Evolutionary conservation across 23 red algal genomes (phyloP).

Genomic region (Cyanidium caldarium): DNA sequence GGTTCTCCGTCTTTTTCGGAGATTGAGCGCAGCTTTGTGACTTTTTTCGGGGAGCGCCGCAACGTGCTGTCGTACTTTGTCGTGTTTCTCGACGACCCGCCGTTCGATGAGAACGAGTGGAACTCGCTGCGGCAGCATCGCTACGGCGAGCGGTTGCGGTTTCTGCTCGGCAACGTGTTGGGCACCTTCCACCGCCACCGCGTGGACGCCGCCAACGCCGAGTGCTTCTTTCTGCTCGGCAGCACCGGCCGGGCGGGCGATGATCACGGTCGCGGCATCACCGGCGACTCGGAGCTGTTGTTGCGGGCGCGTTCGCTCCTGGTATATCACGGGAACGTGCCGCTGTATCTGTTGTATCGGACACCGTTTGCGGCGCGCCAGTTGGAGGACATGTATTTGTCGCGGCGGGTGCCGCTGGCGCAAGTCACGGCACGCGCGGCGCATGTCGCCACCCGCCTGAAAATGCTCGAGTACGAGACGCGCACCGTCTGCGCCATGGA

Average conservation of each 20-base stretch:
- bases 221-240: background rate
- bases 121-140: background rate
- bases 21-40: background rate
- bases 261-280: background rate
- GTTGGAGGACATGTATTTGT: background rate
- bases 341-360: background rate
- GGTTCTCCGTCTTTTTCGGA: background rate
- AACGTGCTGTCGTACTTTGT: background rate
- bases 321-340: background rate
- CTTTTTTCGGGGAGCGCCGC: background rate
- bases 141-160: background rate
- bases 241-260: background rate
- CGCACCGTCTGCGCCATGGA: slow-evolving; percentile 44
- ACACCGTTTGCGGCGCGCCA: background rate
- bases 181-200: background rate
- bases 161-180: background rate
- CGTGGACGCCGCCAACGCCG: background rate
- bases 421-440: background rate
- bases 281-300: background rate
- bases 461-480: background rate
- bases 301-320: background rate
- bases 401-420: background rate
- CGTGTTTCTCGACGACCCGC: background rate
- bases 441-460: background rate
- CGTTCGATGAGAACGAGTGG: background rate